A percentile compares a stretch with the other conserved stretches of the same genome.
These are phyloP conservation scores for Quercus cerris DNA, from an alignment of 306 rosid genomes.

Conservation along the genomic window DNA sequence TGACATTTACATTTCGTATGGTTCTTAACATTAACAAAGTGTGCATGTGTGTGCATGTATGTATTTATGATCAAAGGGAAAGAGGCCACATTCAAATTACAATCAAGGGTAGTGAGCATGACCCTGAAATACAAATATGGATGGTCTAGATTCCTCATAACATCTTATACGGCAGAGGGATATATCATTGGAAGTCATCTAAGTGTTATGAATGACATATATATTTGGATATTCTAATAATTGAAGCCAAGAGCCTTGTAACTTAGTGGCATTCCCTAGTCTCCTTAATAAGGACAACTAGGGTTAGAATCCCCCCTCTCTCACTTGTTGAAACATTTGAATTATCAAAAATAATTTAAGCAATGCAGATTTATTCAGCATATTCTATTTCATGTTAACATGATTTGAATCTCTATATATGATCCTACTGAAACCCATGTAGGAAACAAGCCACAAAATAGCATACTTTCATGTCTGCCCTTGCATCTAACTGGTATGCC, in stretches of 20 bases:
- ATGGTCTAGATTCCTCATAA: not conserved
- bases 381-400: not conserved
- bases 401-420: not conserved
- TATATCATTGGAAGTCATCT: not conserved
- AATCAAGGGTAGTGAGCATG: not conserved
- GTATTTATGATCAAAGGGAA: not conserved
- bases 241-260: not conserved
- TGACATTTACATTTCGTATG: not conserved
- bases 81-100: not conserved
- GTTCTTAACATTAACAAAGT: not conserved
- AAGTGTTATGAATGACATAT: not conserved
- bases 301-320: too few relatives aligned
- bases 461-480: constrained; percentile 87
- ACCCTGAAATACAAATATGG: not conserved
- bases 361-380: not conserved
- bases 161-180: not conserved
- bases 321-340: too few relatives aligned
- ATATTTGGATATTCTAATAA: not conserved
- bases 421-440: not conserved
- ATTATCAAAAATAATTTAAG: not conserved
- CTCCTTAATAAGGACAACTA: too few relatives aligned
- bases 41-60: not conserved
- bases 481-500: constrained; percentile 59
- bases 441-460: constrained; percentile 8
- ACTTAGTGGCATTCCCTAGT: too few relatives aligned